Evolutionary conservation across 2,329 filamentous ascomycete genomes (phyloP).

Genomic region (Fusarium paranaense): DNA sequence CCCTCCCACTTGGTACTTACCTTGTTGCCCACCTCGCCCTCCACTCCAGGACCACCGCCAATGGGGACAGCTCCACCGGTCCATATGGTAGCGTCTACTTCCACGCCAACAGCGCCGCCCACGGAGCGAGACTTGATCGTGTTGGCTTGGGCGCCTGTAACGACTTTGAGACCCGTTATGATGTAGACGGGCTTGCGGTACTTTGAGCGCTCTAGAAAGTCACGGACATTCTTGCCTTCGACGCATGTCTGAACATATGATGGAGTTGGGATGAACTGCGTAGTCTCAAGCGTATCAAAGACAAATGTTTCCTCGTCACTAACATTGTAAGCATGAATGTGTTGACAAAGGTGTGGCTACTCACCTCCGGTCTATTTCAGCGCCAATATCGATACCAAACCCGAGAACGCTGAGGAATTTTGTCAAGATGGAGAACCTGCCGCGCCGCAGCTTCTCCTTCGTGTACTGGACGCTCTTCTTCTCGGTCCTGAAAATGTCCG

Average conservation of each 20-base stretch:
- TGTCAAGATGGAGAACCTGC: conserved; percentile 12
- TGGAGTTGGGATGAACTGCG: conserved; percentile 6
- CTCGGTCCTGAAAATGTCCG: neutral
- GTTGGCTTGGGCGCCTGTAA: conserved; percentile 6
- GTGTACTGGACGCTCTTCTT: conserved; percentile 14
- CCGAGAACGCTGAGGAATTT: conserved; percentile 14
- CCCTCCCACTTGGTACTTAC: conserved; percentile 3
- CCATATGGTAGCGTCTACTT: neutral
- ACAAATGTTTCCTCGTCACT: conserved; percentile 11
- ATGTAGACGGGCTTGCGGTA: conserved; percentile 24
- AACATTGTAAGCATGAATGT: neutral
- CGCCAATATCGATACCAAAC: conserved; percentile 9
- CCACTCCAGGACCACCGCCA: neutral
- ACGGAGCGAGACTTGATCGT: neutral
- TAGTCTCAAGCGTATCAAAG: conserved; percentile 16
- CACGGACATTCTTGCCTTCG: neutral
- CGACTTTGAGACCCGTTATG: conserved; percentile 21
- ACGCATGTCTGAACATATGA: conserved; percentile 17
- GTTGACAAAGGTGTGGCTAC: neutral
- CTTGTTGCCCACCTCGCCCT: neutral
- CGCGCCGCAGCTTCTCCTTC: conserved; percentile 4
- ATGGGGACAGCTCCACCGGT: neutral
- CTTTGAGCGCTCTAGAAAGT: neutral
- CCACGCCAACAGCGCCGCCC: neutral
- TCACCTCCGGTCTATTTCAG: neutral